These are phyloP conservation scores for Cercophora scortea DNA, from an alignment of 495 filamentous ascomycete species.

Conservation along the genomic window DNA sequence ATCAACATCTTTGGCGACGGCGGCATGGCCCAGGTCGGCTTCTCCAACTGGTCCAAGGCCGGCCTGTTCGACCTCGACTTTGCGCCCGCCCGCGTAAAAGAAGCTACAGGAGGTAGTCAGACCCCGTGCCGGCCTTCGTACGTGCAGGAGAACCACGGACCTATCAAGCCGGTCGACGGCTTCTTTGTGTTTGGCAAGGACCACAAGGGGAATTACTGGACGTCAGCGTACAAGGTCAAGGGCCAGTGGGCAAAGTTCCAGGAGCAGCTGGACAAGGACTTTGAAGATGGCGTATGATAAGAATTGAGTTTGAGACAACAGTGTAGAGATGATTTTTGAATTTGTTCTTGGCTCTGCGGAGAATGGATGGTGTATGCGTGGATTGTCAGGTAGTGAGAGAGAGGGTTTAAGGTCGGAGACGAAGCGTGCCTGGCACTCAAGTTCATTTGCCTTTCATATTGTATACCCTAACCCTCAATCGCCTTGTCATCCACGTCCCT, in stretches of 20 bases:
- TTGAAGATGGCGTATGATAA: not conserved
- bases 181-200: conserved; percentile 42
- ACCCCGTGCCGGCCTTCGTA: conserved; percentile 8
- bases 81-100: conserved; percentile 22
- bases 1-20: conserved; percentile 32
- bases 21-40: conserved; percentile 30
- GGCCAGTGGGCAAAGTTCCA: conserved; percentile 28
- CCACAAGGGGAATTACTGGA: conserved; percentile 41
- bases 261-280: conserved; percentile 18
- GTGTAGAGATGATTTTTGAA: not conserved
- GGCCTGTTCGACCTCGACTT: conserved; percentile 36
- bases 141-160: conserved; percentile 26
- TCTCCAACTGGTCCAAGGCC: conserved; percentile 38
- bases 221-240: conserved; percentile 25
- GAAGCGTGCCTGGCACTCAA: no score
- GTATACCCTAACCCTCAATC: no score
- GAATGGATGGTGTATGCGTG: no score
- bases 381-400: no score
- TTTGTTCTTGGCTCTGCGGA: not conserved
- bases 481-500: no score
- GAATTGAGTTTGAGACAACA: not conserved
- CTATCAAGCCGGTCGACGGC: conserved; percentile 21
- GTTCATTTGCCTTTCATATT: no score
- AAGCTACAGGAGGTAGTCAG: no score
- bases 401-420: no score